Evolutionary conservation across 163 green algal genomes (phyloP).

Genomic region (Prototheca cutis): DNA sequence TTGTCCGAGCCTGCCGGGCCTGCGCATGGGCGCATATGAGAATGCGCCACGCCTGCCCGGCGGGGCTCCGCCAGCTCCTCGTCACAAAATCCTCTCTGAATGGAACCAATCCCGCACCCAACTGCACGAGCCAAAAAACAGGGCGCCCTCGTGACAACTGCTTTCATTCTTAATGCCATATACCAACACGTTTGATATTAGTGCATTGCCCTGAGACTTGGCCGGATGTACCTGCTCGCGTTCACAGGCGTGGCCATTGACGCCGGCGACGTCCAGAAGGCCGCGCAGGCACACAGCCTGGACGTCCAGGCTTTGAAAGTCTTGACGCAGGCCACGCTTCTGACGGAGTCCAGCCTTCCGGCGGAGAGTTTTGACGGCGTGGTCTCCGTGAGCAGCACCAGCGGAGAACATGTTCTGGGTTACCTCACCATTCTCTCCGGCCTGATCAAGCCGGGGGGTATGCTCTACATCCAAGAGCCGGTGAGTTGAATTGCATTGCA

Average conservation of each 20-base stretch:
- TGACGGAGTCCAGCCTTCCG: constrained; percentile 1
- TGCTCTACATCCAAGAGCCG: constrained; percentile 20
- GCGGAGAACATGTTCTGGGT: constrained; percentile 18
- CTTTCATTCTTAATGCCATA: too few species aligned
- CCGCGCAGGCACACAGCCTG: not conserved
- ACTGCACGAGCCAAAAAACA: too few species aligned
- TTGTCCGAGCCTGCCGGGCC: too few species aligned
- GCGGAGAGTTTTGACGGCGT: constrained; percentile 14
- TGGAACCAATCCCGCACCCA: too few species aligned
- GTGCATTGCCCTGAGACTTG: too few species aligned
- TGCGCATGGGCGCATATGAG: too few species aligned
- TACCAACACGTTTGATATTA: too few species aligned
- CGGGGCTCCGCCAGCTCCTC: too few species aligned
- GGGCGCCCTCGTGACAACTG: too few species aligned
- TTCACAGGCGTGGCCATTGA: not conserved
- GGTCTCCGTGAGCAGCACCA: constrained; percentile 8
- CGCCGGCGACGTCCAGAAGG: not conserved
- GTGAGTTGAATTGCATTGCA: not conserved
- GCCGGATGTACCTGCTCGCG: not conserved
- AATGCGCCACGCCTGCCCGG: too few species aligned
- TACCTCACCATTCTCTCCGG: constrained; percentile 15
- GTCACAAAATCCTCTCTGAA: too few species aligned
- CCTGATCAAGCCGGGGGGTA: constrained; percentile 23
- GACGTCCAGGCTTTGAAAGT: not conserved
- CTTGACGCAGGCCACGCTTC: constrained; percentile 13